Percentiles rank a stretch among this genome's conserved stretches.
phyloP scores from a whole-genome alignment of 2,329 filamentous ascomycete genomes.

The Helminthosporium solani region DNA sequence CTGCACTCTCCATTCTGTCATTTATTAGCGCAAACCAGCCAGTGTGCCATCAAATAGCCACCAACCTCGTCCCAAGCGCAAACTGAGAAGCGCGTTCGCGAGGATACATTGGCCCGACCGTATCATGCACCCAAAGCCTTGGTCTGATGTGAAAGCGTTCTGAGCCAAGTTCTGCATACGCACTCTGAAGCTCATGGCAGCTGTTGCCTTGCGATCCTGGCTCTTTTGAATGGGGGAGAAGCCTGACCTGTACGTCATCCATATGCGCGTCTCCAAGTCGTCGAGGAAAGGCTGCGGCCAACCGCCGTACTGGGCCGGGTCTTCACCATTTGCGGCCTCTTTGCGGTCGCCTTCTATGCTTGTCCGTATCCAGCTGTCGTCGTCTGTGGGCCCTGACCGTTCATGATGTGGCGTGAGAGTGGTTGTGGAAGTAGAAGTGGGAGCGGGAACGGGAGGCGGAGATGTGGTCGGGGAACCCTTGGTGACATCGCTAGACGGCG shows the following conservation, averaged over 20 bases:
- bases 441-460: too few species aligned
- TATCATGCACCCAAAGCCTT: constrained; percentile 99
- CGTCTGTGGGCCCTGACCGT: constrained; percentile 26
- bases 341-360: constrained; percentile 67
- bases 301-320: constrained; percentile 50
- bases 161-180: constrained; percentile 82
- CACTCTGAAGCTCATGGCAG: constrained; percentile 78
- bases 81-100: constrained; percentile 75
- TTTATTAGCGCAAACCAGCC: constrained; percentile 4
- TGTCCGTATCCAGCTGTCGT: constrained; percentile 64
- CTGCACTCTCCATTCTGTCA: constrained; percentile 72
- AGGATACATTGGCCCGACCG: constrained; percentile 90
- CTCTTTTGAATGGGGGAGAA: constrained; percentile 82
- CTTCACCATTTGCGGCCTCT: constrained; percentile 46
- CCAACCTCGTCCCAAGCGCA: constrained; percentile 76
- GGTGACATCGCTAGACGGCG: constrained; percentile 18
- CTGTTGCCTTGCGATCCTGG: constrained; percentile 67
- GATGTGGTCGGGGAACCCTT: constrained; percentile 13
- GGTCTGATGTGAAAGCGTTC: constrained; percentile 84
- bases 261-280: constrained; percentile 89
- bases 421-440: too few species aligned
- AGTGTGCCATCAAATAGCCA: not conserved
- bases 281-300: constrained; percentile 87
- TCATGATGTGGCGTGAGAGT: constrained; percentile 22
- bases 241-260: constrained; percentile 93